Evolutionary conservation across 2,329 filamentous ascomycete genomes (phyloP).

Genomic region (Ceratocystis smalleyi): DNA sequence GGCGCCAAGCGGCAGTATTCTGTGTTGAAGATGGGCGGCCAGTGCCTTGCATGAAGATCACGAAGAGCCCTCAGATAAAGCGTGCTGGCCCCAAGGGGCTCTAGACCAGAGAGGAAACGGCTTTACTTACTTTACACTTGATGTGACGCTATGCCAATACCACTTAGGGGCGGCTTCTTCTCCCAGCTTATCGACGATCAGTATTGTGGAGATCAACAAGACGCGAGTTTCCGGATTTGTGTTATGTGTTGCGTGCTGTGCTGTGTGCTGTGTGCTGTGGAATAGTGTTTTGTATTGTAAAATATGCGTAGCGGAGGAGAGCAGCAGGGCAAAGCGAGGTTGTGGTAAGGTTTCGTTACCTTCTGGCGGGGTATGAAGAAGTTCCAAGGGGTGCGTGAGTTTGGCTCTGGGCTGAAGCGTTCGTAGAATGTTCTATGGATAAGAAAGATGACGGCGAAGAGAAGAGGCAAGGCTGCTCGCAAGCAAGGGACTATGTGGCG

Average conservation of each 20-base stretch:
- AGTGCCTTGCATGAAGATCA: background rate
- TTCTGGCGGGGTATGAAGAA: background rate
- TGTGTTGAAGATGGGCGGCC: background rate
- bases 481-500: background rate
- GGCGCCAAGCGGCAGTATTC: background rate
- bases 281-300: background rate
- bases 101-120: background rate
- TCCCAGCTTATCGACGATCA: background rate
- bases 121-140: background rate
- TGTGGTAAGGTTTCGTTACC: too few relatives aligned
- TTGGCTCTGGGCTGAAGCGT: background rate
- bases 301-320: background rate
- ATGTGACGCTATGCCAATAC: background rate
- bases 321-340: too few relatives aligned
- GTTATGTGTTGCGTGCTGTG: too few relatives aligned
- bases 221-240: background rate
- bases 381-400: background rate
- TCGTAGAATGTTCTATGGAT: background rate
- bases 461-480: background rate
- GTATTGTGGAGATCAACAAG: background rate
- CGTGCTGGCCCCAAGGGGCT: background rate
- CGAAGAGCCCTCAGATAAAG: background rate
- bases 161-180: background rate
- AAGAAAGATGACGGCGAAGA: background rate
- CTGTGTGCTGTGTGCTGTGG: too few relatives aligned